These are phyloP conservation scores for Phytophthora lateralis DNA, from an alignment of 352 stramenopile species.

Conservation along the genomic window DNA sequence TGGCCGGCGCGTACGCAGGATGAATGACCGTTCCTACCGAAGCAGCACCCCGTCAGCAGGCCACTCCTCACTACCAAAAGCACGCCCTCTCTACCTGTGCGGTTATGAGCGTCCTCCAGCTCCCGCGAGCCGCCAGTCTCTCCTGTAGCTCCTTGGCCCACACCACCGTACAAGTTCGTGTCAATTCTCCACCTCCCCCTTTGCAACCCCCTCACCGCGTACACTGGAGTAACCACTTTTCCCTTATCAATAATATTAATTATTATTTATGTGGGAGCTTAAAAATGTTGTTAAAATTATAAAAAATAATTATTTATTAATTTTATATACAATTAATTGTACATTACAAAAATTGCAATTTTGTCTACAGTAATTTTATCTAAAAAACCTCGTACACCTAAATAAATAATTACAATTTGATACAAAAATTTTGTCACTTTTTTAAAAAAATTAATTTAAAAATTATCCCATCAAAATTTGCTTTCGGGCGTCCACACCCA, in stretches of 20 bases:
- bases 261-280: no score
- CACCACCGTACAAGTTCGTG: conserved; percentile 34
- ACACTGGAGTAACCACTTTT: conserved; percentile 71
- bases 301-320: no score
- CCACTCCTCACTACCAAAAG: neutral
- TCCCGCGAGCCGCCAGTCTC: conserved; percentile 39
- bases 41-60: neutral
- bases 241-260: no score
- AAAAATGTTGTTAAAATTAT: no score
- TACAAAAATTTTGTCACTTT: no score
- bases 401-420: no score
- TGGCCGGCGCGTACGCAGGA: conserved; percentile 88
- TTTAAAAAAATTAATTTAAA: no score
- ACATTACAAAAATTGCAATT: no score
- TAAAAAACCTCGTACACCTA: no score
- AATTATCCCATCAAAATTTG: no score
- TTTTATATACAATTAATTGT: no score
- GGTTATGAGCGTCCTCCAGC: conserved; percentile 67
- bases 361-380: no score
- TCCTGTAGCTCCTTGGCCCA: conserved; percentile 62
- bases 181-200: conserved; percentile 1
- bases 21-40: conserved; percentile 76
- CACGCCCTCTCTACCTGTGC: conserved; percentile 46
- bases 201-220: conserved; percentile 51
- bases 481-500: conserved; percentile 79